phyloP scores from a whole-genome alignment of 192 early-diverging fungal species.

The Podila epicladia region DNA sequence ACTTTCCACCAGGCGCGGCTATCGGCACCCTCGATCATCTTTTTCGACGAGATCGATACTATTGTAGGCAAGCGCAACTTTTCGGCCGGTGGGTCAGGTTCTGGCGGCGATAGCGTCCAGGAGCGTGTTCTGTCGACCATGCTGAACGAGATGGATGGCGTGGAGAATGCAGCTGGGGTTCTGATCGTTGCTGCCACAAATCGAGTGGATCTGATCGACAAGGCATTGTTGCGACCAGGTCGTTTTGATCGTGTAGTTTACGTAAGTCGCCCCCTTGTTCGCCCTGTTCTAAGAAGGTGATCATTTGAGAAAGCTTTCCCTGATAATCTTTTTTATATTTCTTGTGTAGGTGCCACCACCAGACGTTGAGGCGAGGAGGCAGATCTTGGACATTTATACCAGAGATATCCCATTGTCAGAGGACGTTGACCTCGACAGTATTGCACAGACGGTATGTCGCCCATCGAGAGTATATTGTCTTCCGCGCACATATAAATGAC shows the following conservation, averaged over 20 bases:
- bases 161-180: conserved; percentile 75
- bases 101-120: conserved; percentile 77
- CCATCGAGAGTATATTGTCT: not conserved
- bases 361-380: conserved; percentile 54
- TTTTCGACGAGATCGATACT: conserved; percentile 97
- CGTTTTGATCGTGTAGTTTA: conserved; percentile 86
- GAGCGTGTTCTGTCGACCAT: conserved; percentile 82
- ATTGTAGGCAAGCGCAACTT: conserved; percentile 90
- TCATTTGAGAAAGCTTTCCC: not conserved
- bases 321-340: not conserved
- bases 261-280: conserved; percentile 49
- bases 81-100: conserved; percentile 55
- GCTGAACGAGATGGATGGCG: conserved; percentile 93
- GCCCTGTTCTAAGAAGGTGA: not conserved
- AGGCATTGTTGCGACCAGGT: conserved; percentile 85
- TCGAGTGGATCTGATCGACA: conserved; percentile 87
- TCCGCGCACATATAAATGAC: too few species aligned
- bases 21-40: conserved; percentile 85
- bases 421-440: conserved; percentile 58
- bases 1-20: conserved; percentile 85
- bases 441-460: conserved; percentile 56
- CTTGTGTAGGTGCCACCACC: conserved; percentile 60
- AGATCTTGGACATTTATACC: conserved; percentile 63
- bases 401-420: conserved; percentile 58
- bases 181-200: conserved; percentile 90